Evolutionary conservation across 208 protist genomes (phyloP).

Genomic region (Angomonas ambiguus): DNA sequence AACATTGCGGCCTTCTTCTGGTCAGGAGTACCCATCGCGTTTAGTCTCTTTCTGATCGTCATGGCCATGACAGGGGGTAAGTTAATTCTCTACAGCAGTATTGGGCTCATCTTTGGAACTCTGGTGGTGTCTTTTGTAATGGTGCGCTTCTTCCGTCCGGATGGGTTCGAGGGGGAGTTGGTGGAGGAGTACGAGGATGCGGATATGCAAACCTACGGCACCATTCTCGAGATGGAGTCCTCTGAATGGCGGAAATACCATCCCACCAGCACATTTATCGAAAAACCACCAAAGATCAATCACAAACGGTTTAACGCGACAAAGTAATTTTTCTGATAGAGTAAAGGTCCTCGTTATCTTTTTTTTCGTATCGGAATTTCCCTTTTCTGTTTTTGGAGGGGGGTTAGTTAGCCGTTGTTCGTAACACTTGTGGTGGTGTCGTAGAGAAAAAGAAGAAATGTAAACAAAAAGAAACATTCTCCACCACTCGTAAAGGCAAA

Average conservation of each 20-base stretch:
- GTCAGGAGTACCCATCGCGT: conserved; percentile 66
- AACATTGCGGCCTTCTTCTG: conserved; percentile 39
- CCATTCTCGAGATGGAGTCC: conserved; percentile 69
- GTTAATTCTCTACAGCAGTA: conserved; percentile 46
- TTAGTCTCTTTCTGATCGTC: conserved; percentile 62
- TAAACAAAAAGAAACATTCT: no score
- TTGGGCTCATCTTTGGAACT: conserved; percentile 55
- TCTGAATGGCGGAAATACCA: conserved; percentile 64
- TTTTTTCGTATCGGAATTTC: neutral
- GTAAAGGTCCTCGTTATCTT: neutral
- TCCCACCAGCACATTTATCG: conserved; percentile 52
- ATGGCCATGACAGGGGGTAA: conserved; percentile 53
- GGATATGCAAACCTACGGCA: conserved; percentile 76
- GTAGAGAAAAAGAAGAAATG: no score
- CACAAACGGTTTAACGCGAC: conserved; percentile 27
- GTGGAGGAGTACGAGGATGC: conserved; percentile 86
- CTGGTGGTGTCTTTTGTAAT: conserved; percentile 51
- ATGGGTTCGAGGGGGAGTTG: conserved; percentile 76
- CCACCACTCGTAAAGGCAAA: no score
- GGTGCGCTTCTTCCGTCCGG: conserved; percentile 54
- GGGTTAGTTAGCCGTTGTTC: no score
- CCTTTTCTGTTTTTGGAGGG: no score
- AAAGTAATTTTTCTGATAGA: conserved; percentile 2
- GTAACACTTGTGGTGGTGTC: no score
- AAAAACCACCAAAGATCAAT: conserved; percentile 40